Evolutionary conservation across 768 basidiomycete species (phyloP).

Genomic region (Suillus luteus): DNA sequence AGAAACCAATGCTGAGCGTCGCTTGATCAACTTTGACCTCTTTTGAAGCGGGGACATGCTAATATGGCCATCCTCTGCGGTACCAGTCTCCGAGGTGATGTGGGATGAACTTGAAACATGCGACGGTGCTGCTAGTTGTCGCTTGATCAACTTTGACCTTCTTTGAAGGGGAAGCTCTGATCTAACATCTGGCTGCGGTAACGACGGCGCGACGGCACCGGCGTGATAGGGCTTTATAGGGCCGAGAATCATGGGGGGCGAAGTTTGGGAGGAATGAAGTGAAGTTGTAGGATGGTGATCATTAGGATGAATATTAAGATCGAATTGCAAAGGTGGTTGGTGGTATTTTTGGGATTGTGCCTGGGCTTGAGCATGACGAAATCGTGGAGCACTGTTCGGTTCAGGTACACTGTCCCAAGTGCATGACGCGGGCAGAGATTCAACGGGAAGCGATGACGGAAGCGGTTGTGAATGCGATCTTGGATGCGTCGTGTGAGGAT

Average conservation of each 20-base stretch:
- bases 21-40: constrained; percentile 17
- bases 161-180: neutral
- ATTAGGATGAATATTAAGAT: constrained; percentile 11
- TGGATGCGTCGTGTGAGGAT: constrained; percentile 20
- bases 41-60: neutral
- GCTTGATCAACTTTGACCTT: constrained; percentile 17
- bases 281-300: neutral
- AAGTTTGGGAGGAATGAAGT: neutral
- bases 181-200: neutral
- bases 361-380: constrained; percentile 3
- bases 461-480: constrained; percentile 8
- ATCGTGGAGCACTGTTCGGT: constrained; percentile 1
- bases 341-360: neutral
- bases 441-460: constrained; percentile 1
- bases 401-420: neutral
- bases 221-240: neutral
- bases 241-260: neutral
- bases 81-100: neutral
- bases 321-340: constrained; percentile 5
- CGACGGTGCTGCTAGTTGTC: neutral
- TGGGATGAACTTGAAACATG: neutral
- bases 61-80: neutral
- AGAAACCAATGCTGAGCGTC: neutral
- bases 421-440: neutral
- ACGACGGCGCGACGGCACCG: neutral